Conservation (phyloP, 352 stramenopile genomes). For the Globisporangium mamillatum region DNA sequence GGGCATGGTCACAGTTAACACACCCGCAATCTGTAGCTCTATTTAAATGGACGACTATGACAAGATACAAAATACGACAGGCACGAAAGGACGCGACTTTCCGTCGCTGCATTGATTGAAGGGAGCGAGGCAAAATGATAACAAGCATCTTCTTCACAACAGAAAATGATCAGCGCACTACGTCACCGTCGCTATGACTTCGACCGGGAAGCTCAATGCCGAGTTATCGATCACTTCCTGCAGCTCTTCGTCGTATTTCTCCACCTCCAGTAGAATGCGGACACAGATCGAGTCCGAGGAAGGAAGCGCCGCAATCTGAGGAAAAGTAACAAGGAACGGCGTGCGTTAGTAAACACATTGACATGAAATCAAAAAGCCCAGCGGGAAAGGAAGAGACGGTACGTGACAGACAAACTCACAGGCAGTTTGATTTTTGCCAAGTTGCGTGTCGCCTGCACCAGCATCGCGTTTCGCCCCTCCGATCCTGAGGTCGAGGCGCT, state of each 20-base stretch:
- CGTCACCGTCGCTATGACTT: conserved; percentile 29
- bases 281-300: conserved; percentile 25
- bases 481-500: conserved; percentile 15
- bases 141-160: conserved; percentile 3
- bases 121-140: neutral
- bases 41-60: neutral
- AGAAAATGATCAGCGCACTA: neutral
- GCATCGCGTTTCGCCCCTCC: conserved; percentile 41
- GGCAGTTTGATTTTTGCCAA: conserved; percentile 53
- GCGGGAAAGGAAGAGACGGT: neutral
- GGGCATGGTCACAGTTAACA: conserved; percentile 13
- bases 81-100: conserved; percentile 8
- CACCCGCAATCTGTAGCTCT: neutral
- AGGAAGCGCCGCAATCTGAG: conserved; percentile 19
- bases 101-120: conserved; percentile 1
- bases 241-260: conserved; percentile 61
- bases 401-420: conserved; percentile 17
- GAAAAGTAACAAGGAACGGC: neutral
- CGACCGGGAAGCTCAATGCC: conserved; percentile 42
- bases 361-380: neutral
- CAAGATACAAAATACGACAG: neutral
- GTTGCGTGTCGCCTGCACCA: conserved; percentile 49
- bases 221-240: conserved; percentile 60
- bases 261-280: conserved; percentile 56
- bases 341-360: neutral